Percentiles rank a stretch among this genome's conserved stretches.
phyloP scores from a whole-genome alignment of 805 yeast species.

The Tetrapisispora taiwanensis region DNA sequence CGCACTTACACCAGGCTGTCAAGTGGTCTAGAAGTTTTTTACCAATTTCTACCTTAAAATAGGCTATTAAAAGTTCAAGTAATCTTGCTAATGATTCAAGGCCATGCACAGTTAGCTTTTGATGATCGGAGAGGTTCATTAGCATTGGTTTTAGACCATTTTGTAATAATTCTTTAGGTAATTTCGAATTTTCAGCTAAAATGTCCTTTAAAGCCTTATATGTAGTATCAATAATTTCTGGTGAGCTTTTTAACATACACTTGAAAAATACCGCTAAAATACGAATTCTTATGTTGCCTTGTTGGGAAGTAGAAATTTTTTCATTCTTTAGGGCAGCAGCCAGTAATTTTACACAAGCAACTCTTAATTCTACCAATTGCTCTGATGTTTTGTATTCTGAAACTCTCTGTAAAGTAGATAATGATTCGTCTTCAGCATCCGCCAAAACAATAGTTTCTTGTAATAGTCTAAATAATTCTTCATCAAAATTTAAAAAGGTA shows the following conservation, averaged over 20 bases:
- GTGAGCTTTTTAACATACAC: slow-evolving; percentile 75
- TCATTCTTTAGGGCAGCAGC: slow-evolving; percentile 79
- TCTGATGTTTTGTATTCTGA: slow-evolving; percentile 82
- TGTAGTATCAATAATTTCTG: slow-evolving; percentile 86
- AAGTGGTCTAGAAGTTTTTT: slow-evolving; percentile 84
- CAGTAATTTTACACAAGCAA: slow-evolving; percentile 76
- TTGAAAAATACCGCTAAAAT: slow-evolving; percentile 92
- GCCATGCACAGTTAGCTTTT: slow-evolving; percentile 79
- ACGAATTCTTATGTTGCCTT: slow-evolving; percentile 69
- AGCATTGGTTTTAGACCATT: slow-evolving; percentile 91
- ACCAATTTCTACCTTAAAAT: slow-evolving; percentile 95
- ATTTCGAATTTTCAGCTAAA: slow-evolving; percentile 70
- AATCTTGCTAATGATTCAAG: slow-evolving; percentile 83
- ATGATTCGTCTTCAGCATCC: slow-evolving; percentile 94
- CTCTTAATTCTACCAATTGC: slow-evolving; percentile 77
- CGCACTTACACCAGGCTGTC: slow-evolving; percentile 91
- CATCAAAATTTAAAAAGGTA: slow-evolving; percentile 76
- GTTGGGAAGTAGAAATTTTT: slow-evolving; percentile 65
- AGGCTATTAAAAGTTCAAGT: slow-evolving; percentile 76
- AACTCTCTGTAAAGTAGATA: slow-evolving; percentile 77
- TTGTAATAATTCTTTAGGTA: slow-evolving; percentile 92
- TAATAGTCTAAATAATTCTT: slow-evolving; percentile 73
- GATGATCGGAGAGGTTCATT: slow-evolving; percentile 90
- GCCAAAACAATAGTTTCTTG: slow-evolving; percentile 89
- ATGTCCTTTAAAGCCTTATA: slow-evolving; percentile 79